These are phyloP conservation scores for Salvia splendens DNA, from an alignment of 257 asterid species.

Conservation along the genomic window DNA sequence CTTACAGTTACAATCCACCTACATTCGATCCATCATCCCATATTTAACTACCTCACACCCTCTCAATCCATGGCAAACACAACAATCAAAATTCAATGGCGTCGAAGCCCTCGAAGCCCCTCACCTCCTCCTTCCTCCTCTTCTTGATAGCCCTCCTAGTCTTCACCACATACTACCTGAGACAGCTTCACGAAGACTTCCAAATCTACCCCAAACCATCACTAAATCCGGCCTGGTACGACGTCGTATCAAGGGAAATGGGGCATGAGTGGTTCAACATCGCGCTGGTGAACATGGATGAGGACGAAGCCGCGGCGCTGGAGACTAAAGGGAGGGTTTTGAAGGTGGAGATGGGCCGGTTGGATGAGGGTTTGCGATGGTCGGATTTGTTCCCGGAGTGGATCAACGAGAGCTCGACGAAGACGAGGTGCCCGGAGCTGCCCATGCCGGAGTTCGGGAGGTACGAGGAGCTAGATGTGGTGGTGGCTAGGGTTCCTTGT, in stretches of 20 bases:
- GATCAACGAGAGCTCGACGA: constrained; percentile 42
- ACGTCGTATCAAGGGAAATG: constrained; percentile 26
- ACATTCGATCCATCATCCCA: constrained; percentile 17
- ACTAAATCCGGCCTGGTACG: constrained; percentile 37
- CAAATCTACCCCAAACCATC: constrained; percentile 17
- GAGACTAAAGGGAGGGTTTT: constrained; percentile 17
- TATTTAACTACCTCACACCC: not conserved
- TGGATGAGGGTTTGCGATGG: constrained; percentile 47
- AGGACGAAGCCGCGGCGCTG: constrained; percentile 1
- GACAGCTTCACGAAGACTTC: constrained; percentile 23
- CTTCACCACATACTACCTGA: constrained; percentile 41
- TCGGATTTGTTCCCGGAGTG: constrained; percentile 54
- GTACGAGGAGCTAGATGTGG: constrained; percentile 50
- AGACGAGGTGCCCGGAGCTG: constrained; percentile 52
- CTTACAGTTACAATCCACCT: constrained; percentile 31
- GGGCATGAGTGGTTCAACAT: constrained; percentile 36
- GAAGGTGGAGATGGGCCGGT: constrained; percentile 41
- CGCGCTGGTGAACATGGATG: constrained; percentile 47
- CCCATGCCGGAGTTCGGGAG: constrained; percentile 63
- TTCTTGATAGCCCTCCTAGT: constrained; percentile 42
- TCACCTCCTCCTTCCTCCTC: constrained; percentile 35
- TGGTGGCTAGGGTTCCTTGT: constrained; percentile 59
- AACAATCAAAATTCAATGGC: constrained; percentile 38
- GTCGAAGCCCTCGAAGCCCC: constrained; percentile 42
- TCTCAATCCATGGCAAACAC: too few relatives aligned